Conservation (phyloP, 192 early-diverging fungal genomes). For the Coemansia sp. region DNA sequence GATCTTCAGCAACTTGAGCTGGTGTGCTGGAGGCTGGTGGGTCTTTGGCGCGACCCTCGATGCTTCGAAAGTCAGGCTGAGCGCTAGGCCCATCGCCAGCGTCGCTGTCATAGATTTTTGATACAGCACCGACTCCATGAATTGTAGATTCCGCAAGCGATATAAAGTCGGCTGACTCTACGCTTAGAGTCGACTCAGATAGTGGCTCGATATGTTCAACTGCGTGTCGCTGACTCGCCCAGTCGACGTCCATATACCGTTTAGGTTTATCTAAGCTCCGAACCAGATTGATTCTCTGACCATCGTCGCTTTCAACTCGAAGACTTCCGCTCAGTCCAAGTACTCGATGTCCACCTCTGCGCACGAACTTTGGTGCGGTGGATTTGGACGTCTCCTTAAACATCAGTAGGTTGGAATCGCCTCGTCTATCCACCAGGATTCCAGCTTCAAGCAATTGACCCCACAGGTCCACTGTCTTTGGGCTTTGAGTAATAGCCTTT, state of each 20-base stretch:
- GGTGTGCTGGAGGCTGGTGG: background rate
- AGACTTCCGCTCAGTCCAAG: slow-evolving; percentile 9
- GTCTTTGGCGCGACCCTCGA: slow-evolving; percentile 22
- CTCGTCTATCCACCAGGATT: slow-evolving; percentile 14
- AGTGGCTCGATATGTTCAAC: slow-evolving; percentile 8
- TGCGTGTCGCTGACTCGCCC: background rate
- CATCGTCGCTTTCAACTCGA: background rate
- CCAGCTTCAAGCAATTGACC: slow-evolving; percentile 9
- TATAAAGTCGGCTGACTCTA: slow-evolving; percentile 6
- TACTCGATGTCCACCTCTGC: slow-evolving; percentile 9
- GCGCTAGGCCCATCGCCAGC: background rate
- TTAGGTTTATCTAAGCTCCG: background rate
- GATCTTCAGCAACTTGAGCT: background rate
- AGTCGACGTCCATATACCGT: slow-evolving; percentile 25
- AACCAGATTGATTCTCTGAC: slow-evolving; percentile 15
- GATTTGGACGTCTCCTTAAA: slow-evolving; percentile 21
- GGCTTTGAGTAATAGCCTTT: background rate
- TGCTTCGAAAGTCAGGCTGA: slow-evolving; percentile 21
- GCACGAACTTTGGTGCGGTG: slow-evolving; percentile 25
- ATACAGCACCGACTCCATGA: background rate
- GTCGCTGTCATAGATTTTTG: slow-evolving; percentile 25
- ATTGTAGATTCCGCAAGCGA: background rate
- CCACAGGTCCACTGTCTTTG: background rate
- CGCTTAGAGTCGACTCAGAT: no score
- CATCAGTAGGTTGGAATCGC: slow-evolving; percentile 13